Percentiles rank a stretch among this genome's conserved stretches.
Evolutionary conservation across 805 yeast genomes (phyloP).

Genomic region (Saccharomycopsis sp.): DNA sequence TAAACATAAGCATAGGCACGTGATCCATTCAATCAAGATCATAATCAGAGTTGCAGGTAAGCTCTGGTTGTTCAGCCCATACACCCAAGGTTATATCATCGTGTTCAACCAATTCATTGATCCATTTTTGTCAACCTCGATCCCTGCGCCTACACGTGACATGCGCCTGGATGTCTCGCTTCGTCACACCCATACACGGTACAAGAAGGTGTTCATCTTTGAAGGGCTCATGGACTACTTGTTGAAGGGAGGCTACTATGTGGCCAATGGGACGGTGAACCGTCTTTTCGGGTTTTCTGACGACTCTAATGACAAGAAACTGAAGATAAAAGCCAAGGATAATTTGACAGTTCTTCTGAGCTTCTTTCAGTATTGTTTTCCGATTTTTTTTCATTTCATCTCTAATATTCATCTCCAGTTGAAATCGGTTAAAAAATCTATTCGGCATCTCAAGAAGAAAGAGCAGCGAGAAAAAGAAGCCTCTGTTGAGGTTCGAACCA

Average conservation of each 20-base stretch:
- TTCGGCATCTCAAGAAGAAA: neutral
- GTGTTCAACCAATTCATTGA: slow-evolving; percentile 18
- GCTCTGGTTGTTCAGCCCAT: slow-evolving; percentile 17
- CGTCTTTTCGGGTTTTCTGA: neutral
- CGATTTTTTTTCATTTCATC: neutral
- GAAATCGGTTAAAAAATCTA: neutral
- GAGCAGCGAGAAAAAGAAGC: neutral
- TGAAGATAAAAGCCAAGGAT: neutral
- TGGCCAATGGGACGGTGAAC: neutral
- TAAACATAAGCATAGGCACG: neutral
- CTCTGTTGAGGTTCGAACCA: neutral
- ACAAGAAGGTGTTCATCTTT: neutral
- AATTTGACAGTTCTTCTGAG: neutral
- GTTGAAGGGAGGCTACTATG: neutral
- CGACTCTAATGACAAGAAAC: neutral
- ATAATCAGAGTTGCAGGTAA: neutral
- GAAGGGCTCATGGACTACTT: neutral
- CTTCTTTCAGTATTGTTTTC: neutral
- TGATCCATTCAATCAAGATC: neutral
- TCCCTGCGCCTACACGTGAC: neutral
- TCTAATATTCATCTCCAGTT: neutral
- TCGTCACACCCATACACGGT: neutral
- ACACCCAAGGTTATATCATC: slow-evolving; percentile 17
- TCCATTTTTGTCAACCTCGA: slow-evolving; percentile 8
- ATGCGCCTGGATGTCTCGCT: neutral